phyloP scores from a whole-genome alignment of 1,284 basidiomycete species.

The Leccinum griseonigrum region DNA sequence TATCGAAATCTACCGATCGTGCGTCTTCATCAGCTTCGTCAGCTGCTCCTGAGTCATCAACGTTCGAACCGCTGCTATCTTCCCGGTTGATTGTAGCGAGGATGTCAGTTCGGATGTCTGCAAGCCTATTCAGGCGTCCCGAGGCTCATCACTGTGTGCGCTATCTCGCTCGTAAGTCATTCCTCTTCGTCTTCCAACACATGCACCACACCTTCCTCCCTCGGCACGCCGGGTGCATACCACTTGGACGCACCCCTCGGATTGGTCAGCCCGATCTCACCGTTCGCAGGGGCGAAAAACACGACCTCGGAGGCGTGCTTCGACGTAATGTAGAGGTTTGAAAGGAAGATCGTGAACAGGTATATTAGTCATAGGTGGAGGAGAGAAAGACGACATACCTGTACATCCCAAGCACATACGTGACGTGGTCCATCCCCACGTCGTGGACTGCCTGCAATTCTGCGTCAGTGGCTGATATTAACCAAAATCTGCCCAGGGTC shows the following conservation, averaged over 20 bases:
- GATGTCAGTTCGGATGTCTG: no score
- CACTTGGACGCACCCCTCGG: conserved; percentile 32
- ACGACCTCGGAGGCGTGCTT: conserved; percentile 11
- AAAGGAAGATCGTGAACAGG: conserved; percentile 60
- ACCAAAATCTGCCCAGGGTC: conserved; percentile 51
- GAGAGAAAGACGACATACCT: conserved; percentile 40
- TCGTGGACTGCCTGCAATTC: conserved; percentile 71
- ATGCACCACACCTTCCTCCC: conserved; percentile 30
- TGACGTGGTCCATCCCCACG: conserved; percentile 83
- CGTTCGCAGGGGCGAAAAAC: conserved; percentile 21
- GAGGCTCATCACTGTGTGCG: neutral
- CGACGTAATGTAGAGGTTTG: conserved; percentile 51
- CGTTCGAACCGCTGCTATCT: neutral
- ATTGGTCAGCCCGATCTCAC: conserved; percentile 33
- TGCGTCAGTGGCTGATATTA: conserved; percentile 92
- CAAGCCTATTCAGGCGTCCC: conserved; percentile 29
- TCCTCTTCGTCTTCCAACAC: conserved; percentile 36
- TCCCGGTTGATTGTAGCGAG: neutral
- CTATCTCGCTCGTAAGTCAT: neutral
- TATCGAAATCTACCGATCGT: neutral
- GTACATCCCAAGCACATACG: conserved; percentile 82
- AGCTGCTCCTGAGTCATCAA: neutral
- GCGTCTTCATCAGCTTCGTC: neutral
- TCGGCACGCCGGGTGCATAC: conserved; percentile 37
- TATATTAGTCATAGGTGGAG: conserved; percentile 38